Evolutionary conservation across 495 filamentous ascomycete genomes (phyloP), one percentile per base, ranked within the genome.

Genomic region (Geopyxis carbonaria): DNA sequence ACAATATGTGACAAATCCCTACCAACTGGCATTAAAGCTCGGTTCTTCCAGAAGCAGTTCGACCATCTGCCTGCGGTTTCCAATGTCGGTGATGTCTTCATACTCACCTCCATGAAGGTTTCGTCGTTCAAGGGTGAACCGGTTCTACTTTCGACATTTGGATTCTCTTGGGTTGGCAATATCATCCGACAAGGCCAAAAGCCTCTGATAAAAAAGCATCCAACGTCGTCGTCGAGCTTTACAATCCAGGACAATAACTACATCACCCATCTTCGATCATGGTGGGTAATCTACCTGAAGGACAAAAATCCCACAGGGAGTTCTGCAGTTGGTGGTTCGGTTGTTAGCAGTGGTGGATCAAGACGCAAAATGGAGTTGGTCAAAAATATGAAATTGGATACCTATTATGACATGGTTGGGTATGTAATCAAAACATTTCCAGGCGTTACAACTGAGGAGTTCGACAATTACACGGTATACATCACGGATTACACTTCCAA

Each of bases 401-500:
- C 47, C 1, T 83, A 75, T 52, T 72, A 68, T 52, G 75, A 93
- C 57, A 45, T 92, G 5, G 57, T 84, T 13, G 83, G 73, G n/a
- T 68, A 86, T 52, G 73, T 93, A 2, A 64, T 83, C 31, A 80
- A 72, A 45, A 65, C 72, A 0, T 76, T 34, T 11, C 66, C 60
- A 23, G 59, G 57, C 33, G 54, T 13, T 34, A 18, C 3, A n/a
- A n/a, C n/a, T n/a, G n/a, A n/a, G n/a, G n/a, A n/a, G n/a, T n/a
- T 58, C 22, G 57, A 55, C 20, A 62, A 64, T 13, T 54, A 68
- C 14, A 71, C 76, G 1, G 30, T 97, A 0, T 84, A 86, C 57
- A 54, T 93, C 13, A 85, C 81, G 0, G 89, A 97, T 56, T 97
- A 92, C 57, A 92, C 86, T 6, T 38, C 30, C 18, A 55, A 55